Base-by-base conservation (phyloP, 352 stramenopile genomes). In the Lagenidium sp. region DNA sequence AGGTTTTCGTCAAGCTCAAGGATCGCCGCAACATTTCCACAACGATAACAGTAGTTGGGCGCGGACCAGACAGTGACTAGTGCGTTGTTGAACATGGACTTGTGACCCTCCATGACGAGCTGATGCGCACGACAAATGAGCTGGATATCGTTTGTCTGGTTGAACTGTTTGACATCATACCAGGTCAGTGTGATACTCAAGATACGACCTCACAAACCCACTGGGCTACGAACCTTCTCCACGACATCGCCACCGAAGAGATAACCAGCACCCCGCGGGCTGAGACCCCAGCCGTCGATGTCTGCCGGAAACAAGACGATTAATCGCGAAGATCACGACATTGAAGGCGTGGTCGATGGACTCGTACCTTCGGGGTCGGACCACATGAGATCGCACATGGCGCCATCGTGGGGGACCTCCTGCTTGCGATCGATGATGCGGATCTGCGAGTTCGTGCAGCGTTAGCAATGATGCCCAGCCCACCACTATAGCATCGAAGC, bases 41-140 rank as follows among this genome's bases (percentile, higher is more conserved):
- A 99, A 47, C 95, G 78, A 69, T 99, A 98, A 59, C 96, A 99
- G 65, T 99, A 99, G 66, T 99, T 99, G 18, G 96, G 96, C n/a
- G 96, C 96, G 39, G 85, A 98, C 94, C 94, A 99, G 24, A 99
- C 94, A 12, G 96, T 99, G 22, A 99, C 96, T 38, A 99, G 75
- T n/a, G 78, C 78, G 44, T 93, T 94, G 73, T 98, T 94, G 65
- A 98, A 99, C 93, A 99, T 98, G 42, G 76, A 91, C 54, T 94
- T 91, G 64, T 92, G 74, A 7, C 81, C 81, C 44, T 94, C 81
- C 81, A 90, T 90, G 37, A 96, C 94, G 13, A 99, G 70, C 71
- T 99, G 96, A 87, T 99, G 97, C 19, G 96, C 96, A 53, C 96
- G 77, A 42, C 95, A 97, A 55, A 99, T 99, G 20, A 99, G 73